These are phyloP conservation scores for Venturia effusa DNA, from an alignment of 2,329 filamentous ascomycete genomes.

Conservation along the genomic window DNA sequence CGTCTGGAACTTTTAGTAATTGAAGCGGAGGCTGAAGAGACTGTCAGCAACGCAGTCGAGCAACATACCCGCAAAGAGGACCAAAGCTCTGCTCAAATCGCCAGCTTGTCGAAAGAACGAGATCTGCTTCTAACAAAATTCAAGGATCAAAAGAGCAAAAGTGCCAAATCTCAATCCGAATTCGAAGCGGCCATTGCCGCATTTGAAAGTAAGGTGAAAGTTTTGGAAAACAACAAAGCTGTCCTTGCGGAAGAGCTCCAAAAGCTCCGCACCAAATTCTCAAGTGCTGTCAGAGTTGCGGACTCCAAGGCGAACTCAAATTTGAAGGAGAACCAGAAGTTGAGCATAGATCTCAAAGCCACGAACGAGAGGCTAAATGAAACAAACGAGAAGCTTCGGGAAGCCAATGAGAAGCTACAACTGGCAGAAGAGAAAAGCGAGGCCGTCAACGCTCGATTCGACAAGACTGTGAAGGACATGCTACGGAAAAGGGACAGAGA, in stretches of 20 bases:
- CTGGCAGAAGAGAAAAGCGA: background rate
- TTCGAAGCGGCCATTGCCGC: background rate
- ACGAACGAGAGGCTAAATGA: background rate
- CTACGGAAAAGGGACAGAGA: slow-evolving; percentile 10
- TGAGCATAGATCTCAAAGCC: background rate
- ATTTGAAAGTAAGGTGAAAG: background rate
- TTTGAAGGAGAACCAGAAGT: background rate
- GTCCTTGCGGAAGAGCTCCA: background rate
- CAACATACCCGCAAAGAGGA: background rate
- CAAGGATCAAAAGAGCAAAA: background rate
- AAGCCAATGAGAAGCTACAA: background rate
- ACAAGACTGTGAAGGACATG: slow-evolving; percentile 9
- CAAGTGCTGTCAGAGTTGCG: background rate
- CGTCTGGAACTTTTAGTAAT: background rate
- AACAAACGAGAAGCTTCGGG: background rate
- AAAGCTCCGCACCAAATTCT: background rate
- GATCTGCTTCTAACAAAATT: background rate
- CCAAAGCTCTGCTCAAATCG: background rate
- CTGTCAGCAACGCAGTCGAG: background rate
- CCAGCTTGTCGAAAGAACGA: background rate
- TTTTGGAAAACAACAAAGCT: background rate
- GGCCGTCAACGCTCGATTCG: slow-evolving; percentile 10
- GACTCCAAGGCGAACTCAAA: background rate
- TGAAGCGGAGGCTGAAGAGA: background rate
- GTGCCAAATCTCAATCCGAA: background rate